Evolutionary conservation across 1,284 basidiomycete species (phyloP), one percentile per base, ranked within the genome.

Genomic region (Mycosarcoma mackinlayi): DNA sequence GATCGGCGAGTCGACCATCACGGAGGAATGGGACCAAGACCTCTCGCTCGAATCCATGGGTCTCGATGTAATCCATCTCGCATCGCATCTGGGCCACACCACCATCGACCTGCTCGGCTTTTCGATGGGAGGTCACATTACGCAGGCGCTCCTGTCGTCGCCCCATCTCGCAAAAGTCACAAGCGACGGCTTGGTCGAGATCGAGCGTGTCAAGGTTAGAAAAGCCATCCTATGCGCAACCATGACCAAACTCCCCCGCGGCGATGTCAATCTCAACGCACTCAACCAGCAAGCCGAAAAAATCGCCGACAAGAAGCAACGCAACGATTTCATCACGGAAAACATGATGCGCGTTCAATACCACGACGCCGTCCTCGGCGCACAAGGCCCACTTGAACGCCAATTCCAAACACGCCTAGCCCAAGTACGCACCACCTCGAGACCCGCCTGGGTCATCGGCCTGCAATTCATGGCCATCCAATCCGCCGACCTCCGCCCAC

Each of bases 41-140:
- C 58, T 80, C 6, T 53, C 75, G 14, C 70, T 77, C 21, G 68
- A 76, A 30, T 30, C 47, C 19, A 77, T 81, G 73, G 77, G 70
- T 2, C 24, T 70, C 5, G 80, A 82, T 39, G 60, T 76, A 11
- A 52, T 82, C 30, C 34, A 50, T 1, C 66, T 82, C 25, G 45
- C 77, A 3, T 13, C 25, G 7, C 41, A 63, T 19, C 56, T 82
- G 9, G 66, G 63, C 2, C 60, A 66, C 34, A 16, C 11, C 4
- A 46, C 33, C 1, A 51, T 81, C 14, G 63, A 81, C 39, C 35
- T 80, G 2, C 58, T 82, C 6, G 80, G 80, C 9, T 82, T 76
- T 42, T 70, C 62, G 13, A 82, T 82, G 80, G 80, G 79, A 10
- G 80, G 80, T 2, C 72, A 77, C 30, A 77, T 82, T 18, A 50